phyloP scores from a whole-genome alignment of 257 asterid genomes.

The Solanum paucissectum region DNA sequence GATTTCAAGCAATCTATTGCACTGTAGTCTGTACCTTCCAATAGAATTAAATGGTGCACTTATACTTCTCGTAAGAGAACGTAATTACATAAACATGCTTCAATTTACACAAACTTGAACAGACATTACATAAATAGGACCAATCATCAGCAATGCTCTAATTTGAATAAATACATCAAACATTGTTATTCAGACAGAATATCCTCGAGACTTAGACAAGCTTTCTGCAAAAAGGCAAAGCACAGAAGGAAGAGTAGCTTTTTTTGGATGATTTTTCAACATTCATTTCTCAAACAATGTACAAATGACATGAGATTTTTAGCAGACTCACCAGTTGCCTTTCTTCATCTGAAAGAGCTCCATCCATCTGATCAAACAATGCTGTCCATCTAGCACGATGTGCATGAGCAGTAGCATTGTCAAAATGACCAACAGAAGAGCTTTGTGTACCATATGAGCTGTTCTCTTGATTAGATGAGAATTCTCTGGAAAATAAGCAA shows the following conservation, averaged over 20 bases:
- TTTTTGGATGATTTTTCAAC: neutral
- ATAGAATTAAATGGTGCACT: neutral
- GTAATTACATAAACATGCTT: neutral
- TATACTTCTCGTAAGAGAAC: neutral
- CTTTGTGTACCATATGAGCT: conserved; percentile 5
- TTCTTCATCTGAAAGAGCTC: conserved; percentile 77
- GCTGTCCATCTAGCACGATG: conserved; percentile 62
- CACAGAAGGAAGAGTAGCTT: neutral
- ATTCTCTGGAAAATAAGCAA: conserved; percentile 49
- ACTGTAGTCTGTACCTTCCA: neutral
- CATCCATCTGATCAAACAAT: conserved; percentile 65
- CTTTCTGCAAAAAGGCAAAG: neutral
- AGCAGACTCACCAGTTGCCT: conserved; percentile 44
- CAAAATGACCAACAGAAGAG: conserved; percentile 8
- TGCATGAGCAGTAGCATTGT: conserved; percentile 32
- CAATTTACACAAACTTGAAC: neutral
- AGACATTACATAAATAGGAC: neutral
- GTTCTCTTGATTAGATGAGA: conserved; percentile 36
- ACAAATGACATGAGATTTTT: neutral
- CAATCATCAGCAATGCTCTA: neutral
- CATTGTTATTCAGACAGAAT: neutral
- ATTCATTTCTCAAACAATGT: neutral
- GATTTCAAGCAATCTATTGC: neutral
- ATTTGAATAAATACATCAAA: neutral
- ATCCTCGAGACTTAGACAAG: neutral